Conservation (phyloP, 2,329 filamentous ascomycete genomes). For the Trichoderma citrinoviride region DNA sequence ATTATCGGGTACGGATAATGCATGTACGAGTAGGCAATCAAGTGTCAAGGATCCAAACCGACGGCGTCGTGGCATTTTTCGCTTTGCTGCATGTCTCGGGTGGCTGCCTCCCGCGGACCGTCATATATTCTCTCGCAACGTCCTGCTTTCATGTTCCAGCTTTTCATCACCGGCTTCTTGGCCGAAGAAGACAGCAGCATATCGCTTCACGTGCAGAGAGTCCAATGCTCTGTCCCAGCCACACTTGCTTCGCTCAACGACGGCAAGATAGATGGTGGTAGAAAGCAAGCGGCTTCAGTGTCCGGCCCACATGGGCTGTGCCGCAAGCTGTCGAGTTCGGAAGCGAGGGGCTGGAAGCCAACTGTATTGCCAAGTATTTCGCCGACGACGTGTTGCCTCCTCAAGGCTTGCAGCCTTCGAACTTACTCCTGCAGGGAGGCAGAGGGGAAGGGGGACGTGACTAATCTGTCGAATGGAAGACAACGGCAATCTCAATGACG, state of each 20-base stretch:
- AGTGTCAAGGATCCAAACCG: background rate
- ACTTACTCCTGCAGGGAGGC: background rate
- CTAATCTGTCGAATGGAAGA: background rate
- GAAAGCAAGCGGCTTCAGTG: background rate
- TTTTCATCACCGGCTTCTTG: constrained; percentile 8
- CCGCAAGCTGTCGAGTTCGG: background rate
- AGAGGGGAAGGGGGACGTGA: background rate
- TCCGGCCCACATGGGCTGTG: background rate
- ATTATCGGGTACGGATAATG: background rate
- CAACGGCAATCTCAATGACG: background rate
- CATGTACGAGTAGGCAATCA: background rate
- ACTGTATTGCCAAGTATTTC: background rate
- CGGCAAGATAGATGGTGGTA: background rate
- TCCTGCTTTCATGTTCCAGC: background rate
- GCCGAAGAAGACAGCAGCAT: background rate
- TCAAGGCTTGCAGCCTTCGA: background rate
- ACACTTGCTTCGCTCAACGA: background rate
- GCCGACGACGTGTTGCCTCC: background rate
- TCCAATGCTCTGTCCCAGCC: background rate
- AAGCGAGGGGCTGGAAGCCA: background rate
- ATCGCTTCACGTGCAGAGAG: background rate
- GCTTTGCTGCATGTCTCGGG: constrained; percentile 10
- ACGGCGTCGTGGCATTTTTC: background rate
- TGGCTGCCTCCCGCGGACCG: background rate
- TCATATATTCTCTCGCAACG: background rate